Conservation (phyloP, 1,139 yeast genomes). For the Debaryomyces sp. region DNA sequence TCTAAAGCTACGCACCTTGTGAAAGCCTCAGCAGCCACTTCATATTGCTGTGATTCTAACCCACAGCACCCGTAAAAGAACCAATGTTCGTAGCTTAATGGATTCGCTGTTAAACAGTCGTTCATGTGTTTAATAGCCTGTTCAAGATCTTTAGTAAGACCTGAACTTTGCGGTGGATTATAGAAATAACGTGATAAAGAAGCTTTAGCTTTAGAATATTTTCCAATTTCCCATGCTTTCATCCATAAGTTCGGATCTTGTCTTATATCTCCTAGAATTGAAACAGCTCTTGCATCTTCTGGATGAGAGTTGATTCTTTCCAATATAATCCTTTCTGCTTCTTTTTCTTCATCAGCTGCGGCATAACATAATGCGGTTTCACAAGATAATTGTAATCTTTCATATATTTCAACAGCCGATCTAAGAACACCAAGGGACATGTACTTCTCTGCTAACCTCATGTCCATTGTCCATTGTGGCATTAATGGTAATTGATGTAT, state of each 20-base stretch:
- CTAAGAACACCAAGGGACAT: constrained; percentile 83
- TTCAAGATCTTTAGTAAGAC: constrained; percentile 53
- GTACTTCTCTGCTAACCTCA: constrained; percentile 81
- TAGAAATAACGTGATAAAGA: constrained; percentile 77
- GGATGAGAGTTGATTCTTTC: constrained; percentile 61
- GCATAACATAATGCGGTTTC: constrained; percentile 94
- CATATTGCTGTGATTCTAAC: constrained; percentile 70
- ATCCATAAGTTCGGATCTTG: constrained; percentile 80
- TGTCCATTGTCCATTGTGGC: constrained; percentile 88
- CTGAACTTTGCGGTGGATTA: constrained; percentile 61
- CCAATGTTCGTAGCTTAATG: constrained; percentile 86
- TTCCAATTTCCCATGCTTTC: constrained; percentile 85
- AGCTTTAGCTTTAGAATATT: constrained; percentile 82
- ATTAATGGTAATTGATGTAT: constrained; percentile 75
- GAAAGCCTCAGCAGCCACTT: constrained; percentile 88
- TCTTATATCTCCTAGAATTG: constrained; percentile 84
- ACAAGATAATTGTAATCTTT: constrained; percentile 71
- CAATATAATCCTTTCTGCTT: constrained; percentile 63
- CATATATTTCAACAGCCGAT: constrained; percentile 89
- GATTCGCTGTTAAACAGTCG: constrained; percentile 74
- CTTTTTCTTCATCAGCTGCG: constrained; percentile 72
- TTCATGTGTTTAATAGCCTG: constrained; percentile 68
- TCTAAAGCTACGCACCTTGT: constrained; percentile 89
- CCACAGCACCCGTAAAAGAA: constrained; percentile 92
- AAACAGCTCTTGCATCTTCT: constrained; percentile 79